Evolutionary conservation across 78 protist genomes (phyloP), one percentile per base, ranked within the genome.

Genomic region (Dictyostelium firmibasis): DNA sequence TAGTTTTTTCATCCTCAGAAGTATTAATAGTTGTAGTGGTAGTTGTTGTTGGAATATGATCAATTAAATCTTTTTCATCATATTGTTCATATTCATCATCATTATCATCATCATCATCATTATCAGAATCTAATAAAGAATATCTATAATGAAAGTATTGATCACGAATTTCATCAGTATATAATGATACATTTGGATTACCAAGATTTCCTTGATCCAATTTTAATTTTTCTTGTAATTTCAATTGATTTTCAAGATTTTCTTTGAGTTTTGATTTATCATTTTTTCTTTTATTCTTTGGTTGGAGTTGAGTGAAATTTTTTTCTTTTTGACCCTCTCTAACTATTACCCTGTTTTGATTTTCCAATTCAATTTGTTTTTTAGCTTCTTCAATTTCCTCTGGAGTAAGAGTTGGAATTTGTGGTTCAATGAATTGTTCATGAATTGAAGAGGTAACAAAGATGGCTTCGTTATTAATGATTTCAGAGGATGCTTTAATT

Each of bases 381-480:
- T 33, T 0, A 0, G 35, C 29, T 10, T 44, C 84, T 27, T 25
- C 29, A 14, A 36, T 36, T 44, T 79, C 70, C 13, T 44, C 35
- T n/a, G 27, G 47, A 14, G 79, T 72, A 18, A 72, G 14, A 4
- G 25, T 16, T 72, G 79, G 79, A 72, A 31, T 29, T 33, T 72
- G 44, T 72, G 83, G 92, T 18, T 29, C 84, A 35, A 74, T 3
- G 36, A 74, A 85, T 9, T 6, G 29, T 50, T 85, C 62, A 53
- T 70, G 38, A 6, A 25, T 57, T 23, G 57, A 60, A 9, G 13
- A 3, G 3, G 76, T 25, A 10, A 85, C 27, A 57, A 31, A 85
- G 14, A 85, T 20, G 10, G 41, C 14, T 33, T 85, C 92, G 8
- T 43, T 69, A 4, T 74, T n/a, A 8, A 85, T 11, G 11, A 85